Base-by-base conservation (phyloP, 352 stramenopile genomes). In the Pythium rishiriense region DNA sequence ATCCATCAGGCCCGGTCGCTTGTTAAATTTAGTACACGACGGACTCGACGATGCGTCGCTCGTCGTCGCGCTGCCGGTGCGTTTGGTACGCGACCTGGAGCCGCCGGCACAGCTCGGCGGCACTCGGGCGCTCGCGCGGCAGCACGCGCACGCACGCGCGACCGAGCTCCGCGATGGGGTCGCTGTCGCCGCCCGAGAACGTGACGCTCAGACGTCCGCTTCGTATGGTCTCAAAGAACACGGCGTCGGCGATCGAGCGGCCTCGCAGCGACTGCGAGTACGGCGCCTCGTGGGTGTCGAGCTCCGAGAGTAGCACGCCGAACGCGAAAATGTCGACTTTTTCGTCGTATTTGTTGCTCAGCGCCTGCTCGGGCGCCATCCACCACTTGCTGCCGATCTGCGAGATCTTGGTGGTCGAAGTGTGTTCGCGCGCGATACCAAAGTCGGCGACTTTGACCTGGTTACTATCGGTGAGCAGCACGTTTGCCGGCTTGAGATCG, bases 261-360 rank as follows among this genome's bases (percentile, higher is more conserved):
- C 28, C 26, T 0, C 41, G 7, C 3, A 54, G 26, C 47, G 47
- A 22, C 17, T 54, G 28, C 24, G 35, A 4, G 37, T 60, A 60
- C 25, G 53, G 53, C 22, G 11, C 17, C 9, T 50, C 26, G 53
- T 60, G 12, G 54, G 85, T 91, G 70, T 94, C 85, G 25, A 94
- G 66, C 58, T 94, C 85, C 42, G 78, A 90, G 24, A 94, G 75
- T 58, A 94, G 80, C 57, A 94, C 83, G 62, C 85, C 85, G 48
- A 89, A 93, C 64, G 85, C 91, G 75, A 91, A 93, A 42, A 94
- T 75, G 51, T 94, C 84, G 22, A 80, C 82, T 19, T 47, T 60
- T 6, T 21, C 41, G 55, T 53, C 55, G 55, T 62, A 53, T 14
- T 21, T 15, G 5, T 37, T 35, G 24, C 25, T 37, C 24, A 53